Conservation (phyloP, 129 eudicot genomes). For the Sambucus nigra region DNA sequence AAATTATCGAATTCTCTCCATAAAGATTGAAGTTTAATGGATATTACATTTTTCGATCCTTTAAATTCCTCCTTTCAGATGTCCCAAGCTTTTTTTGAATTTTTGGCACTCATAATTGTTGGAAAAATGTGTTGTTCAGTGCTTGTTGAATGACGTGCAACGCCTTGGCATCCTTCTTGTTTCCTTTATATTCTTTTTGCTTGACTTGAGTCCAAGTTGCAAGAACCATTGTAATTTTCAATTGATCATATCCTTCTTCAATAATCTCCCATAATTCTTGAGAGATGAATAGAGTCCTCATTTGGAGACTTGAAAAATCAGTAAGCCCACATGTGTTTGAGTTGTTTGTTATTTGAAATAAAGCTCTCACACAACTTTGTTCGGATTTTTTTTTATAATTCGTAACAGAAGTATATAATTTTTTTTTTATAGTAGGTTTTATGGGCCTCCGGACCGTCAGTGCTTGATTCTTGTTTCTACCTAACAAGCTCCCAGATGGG, state of each 20-base stretch:
- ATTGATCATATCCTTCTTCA: neutral
- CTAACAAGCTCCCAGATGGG: no score
- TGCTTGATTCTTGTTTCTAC: no score
- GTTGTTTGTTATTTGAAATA: neutral
- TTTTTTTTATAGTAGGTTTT: no score
- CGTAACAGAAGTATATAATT: no score
- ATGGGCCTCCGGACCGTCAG: no score
- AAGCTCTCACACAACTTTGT: no score
- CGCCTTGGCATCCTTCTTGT: neutral
- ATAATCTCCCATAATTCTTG: neutral
- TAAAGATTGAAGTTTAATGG: constrained; percentile 3
- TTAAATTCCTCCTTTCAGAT: neutral
- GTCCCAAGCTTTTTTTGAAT: neutral
- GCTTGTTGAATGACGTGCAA: neutral
- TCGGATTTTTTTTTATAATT: no score
- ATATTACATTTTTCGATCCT: neutral
- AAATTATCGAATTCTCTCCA: constrained; percentile 11
- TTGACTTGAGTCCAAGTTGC: neutral
- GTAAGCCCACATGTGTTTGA: neutral
- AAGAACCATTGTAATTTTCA: neutral
- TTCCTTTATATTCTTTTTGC: neutral
- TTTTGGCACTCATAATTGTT: neutral
- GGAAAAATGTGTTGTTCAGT: neutral
- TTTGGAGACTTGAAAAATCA: neutral
- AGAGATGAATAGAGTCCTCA: neutral